Base-by-base conservation (phyloP, 129 eudicot species). In the Mikania micrantha region DNA sequence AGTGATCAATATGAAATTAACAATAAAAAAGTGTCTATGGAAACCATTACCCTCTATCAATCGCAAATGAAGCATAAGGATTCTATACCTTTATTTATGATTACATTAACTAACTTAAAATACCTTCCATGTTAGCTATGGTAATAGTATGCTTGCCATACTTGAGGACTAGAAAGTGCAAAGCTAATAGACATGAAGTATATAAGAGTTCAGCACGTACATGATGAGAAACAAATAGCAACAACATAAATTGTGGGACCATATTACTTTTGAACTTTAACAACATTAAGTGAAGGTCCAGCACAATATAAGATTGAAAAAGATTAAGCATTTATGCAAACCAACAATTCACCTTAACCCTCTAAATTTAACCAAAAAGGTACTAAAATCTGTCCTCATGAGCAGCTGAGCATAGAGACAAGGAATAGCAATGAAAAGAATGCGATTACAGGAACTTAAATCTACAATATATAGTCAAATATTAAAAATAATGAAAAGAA, bases 361-460 rank as follows among this genome's bases (percentile, higher is more conserved):
- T 22, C 38, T 69, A 21, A 69, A 35, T 39, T 52, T 35, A 25
- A 38, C 54, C 34, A 22, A 67, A 15, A 16, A 52, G 15, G 9
- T 36, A 52, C 36, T 67, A 53, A 15, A 69, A n/a, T 38, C 24
- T 22, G 64, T 52, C n/a, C 21, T 28, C 22, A 32, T 34, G 32
- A 31, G 1, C 59, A 52, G 24, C 54, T 52, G 59, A 24, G 29
- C 16, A 6, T 10, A 52, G 59, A 11, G 31, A 52, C 6, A 28
- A 11, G 2, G 40, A n/a, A 15, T 29, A 35, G 47, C 54, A 31
- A 65, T 9, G 42, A 52, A 34, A 64, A 45, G 53, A 36, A 65
- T 32, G 65, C 31, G 45, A 27, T 58, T 44, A 35, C 71, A 64
- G 25, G 59, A 58, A 67, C 13, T 15, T 36, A 31, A 66, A 74